Conservation (phyloP, 2,329 filamentous ascomycete species). For the Xylaria digitata region DNA sequence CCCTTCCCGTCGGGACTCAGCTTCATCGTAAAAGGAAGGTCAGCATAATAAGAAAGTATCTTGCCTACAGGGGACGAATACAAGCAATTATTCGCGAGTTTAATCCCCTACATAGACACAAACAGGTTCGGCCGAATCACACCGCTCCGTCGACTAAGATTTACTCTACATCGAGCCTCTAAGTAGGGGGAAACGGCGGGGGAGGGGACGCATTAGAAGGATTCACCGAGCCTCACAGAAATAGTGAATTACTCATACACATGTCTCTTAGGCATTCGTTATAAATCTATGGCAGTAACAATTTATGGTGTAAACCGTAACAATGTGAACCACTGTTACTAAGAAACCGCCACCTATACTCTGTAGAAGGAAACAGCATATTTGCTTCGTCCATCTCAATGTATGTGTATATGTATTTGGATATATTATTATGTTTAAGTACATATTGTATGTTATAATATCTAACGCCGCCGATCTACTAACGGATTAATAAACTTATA, state of each 20-base stretch:
- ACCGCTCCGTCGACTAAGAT: constrained; percentile 12
- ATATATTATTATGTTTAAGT: no score
- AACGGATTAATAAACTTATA: background rate
- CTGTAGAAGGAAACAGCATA: background rate
- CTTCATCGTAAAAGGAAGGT: constrained; percentile 28
- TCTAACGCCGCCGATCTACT: background rate
- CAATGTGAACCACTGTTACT: background rate
- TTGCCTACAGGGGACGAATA: constrained; percentile 7
- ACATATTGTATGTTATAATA: no score
- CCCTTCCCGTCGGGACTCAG: constrained; percentile 16
- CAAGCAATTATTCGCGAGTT: background rate
- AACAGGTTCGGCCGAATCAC: constrained; percentile 4
- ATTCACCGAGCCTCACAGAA: constrained; percentile 22
- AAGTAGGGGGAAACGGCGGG: constrained; percentile 25
- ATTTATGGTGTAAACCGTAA: background rate
- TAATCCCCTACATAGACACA: background rate
- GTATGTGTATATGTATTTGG: background rate
- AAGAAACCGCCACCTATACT: background rate
- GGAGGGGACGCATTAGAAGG: constrained; percentile 14
- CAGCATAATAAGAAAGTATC: background rate
- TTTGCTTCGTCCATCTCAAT: background rate
- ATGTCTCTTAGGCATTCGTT: background rate
- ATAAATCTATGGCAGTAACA: background rate
- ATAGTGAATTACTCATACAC: background rate
- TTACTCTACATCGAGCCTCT: background rate